A percentile compares a stretch with the other conserved stretches of the same genome.
phyloP scores from a whole-genome alignment of 2,329 filamentous ascomycete species.

The Fusarium buxicola region DNA sequence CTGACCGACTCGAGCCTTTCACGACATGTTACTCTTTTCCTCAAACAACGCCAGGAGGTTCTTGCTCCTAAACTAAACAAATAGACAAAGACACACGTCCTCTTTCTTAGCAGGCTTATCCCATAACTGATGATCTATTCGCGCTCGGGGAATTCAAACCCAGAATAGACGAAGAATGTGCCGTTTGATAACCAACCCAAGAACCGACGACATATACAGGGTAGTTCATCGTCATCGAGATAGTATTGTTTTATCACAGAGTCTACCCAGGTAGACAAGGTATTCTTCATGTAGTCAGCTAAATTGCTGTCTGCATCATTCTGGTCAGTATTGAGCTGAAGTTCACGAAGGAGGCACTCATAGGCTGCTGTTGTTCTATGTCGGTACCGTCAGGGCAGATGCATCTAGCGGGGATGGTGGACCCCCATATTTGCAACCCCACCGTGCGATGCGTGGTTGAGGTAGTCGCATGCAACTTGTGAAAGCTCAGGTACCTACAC shows the following conservation, averaged over 20 bases:
- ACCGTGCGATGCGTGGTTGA: slow-evolving; percentile 32
- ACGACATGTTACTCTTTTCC: neutral
- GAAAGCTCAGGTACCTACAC: slow-evolving; percentile 10
- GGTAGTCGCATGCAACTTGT: slow-evolving; percentile 20
- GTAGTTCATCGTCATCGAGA: too few species aligned
- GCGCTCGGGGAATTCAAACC: too few species aligned
- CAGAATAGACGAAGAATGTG: too few species aligned
- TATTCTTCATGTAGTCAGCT: too few species aligned
- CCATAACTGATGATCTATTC: too few species aligned
- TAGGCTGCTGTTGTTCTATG: neutral
- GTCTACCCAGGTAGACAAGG: too few species aligned
- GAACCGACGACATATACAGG: too few species aligned
- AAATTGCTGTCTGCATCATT: too few species aligned
- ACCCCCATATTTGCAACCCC: slow-evolving; percentile 48
- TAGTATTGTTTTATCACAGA: too few species aligned
- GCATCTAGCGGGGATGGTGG: slow-evolving; percentile 42
- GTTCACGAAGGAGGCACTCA: too few species aligned
- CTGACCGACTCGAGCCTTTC: neutral
- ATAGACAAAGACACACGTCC: slow-evolving; percentile 12
- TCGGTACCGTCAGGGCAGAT: slow-evolving; percentile 24
- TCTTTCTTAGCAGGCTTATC: neutral
- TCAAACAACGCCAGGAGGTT: neutral
- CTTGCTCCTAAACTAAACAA: neutral
- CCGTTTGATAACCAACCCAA: too few species aligned
- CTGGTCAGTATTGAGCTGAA: too few species aligned